phyloP scores from a whole-genome alignment of 768 basidiomycete species.

The Lanmaoa rubissima region DNA sequence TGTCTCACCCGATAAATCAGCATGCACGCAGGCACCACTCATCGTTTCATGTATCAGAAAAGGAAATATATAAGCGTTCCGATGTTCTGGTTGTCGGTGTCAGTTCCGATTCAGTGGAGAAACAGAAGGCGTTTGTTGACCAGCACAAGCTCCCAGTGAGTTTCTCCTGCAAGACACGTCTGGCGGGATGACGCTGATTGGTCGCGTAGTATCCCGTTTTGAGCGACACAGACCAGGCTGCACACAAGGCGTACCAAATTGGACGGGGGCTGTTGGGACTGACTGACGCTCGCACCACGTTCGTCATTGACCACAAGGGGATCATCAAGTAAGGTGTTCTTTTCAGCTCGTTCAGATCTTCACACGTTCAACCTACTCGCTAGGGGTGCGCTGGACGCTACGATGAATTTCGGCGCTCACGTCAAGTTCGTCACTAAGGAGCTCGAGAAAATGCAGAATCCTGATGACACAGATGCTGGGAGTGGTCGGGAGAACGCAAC shows the following conservation, averaged over 20 bases:
- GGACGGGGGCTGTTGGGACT: conserved; percentile 68
- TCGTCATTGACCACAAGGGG: conserved; percentile 73
- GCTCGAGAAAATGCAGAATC: conserved; percentile 47
- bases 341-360: neutral
- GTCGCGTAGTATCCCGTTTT: conserved; percentile 67
- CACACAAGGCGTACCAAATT: conserved; percentile 63
- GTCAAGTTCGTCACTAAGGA: conserved; percentile 69
- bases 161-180: neutral
- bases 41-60: conserved; percentile 40
- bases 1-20: neutral
- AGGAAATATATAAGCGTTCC: conserved; percentile 60
- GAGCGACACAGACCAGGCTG: conserved; percentile 64
- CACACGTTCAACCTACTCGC: neutral
- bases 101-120: conserved; percentile 66
- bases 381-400: conserved; percentile 60
- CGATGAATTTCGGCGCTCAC: conserved; percentile 63
- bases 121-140: conserved; percentile 74
- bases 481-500: neutral
- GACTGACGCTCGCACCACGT: conserved; percentile 62
- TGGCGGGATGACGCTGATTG: neutral
- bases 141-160: conserved; percentile 61
- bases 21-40: neutral
- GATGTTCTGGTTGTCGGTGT: conserved; percentile 72
- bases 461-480: neutral
- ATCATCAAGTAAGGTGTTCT: conserved; percentile 49